Evolutionary conservation across 75 land plant genomes (phyloP), one percentile per base, ranked within the genome.

Genomic region (Pinus tabuliformis): DNA sequence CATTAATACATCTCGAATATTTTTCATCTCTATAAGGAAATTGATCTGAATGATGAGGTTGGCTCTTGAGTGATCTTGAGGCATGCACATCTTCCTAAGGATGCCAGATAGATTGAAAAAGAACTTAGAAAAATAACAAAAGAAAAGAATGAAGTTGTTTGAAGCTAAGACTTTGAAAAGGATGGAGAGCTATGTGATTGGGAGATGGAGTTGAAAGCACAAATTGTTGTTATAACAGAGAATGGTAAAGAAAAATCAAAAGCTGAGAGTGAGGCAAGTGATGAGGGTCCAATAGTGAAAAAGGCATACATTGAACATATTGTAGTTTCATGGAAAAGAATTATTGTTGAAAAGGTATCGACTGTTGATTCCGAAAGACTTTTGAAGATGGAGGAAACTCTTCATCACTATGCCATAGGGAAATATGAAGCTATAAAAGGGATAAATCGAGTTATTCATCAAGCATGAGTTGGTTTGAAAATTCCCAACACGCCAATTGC

Each of bases 41-140:
- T 89, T 74, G 91, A 89, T 72, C 73, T 89, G 66, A 84, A 87
- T 75, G 91, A 89, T 78, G 91, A 89, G 62, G 91, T 89, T 58
- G 89, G 91, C 30, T 89, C 91, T 73, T 86, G 86, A 6, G 91
- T 89, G 8, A 85, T 84, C 33, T 81, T 84, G 56, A 75, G 85
- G 13, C 90, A 88, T 81, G 88, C 90, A 20, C 74, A 84, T 85
- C 77, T 84, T 26, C 86, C 85, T 62, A 85, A 84, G 33, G 86
- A 84, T 57, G 86, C 86, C 28, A 77, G 79, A 73, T 85, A 84
- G 72, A 80, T 84, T 37, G 86, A 84, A 56, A 84, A 82, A 56
- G 86, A 84, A 65, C 72, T 82, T 1, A 77, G 86, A 59, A 80
- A 78, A 26, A 83, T 84, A n/a, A 84, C 86, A 26, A 84, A 84